phyloP scores from a whole-genome alignment of 2,329 filamentous ascomycete species.

The Emmonsia crescens region DNA sequence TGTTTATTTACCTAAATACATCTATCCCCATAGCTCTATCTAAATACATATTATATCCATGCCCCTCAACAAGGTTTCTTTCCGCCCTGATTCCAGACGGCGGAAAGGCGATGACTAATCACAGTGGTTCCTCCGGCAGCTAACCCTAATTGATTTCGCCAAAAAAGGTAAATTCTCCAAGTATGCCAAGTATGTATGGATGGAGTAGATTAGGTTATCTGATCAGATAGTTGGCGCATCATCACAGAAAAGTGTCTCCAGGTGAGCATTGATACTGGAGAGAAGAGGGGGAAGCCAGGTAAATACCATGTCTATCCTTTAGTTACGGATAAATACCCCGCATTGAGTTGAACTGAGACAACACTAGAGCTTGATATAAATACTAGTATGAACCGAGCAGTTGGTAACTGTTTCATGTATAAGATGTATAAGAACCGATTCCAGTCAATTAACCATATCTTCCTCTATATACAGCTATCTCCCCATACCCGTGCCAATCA shows the following conservation, averaged over 20 bases:
- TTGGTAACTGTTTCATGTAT: background rate
- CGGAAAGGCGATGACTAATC: background rate
- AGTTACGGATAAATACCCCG: too few species aligned
- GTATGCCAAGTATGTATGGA: too few species aligned
- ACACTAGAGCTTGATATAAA: background rate
- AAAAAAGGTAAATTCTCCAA: background rate
- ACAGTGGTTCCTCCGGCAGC: too few species aligned
- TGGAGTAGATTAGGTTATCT: background rate
- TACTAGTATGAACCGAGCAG: background rate
- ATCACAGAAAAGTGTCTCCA: background rate
- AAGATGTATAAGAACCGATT: too few species aligned
- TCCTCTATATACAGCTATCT: too few species aligned
- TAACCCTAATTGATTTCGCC: background rate
- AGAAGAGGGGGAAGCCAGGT: background rate
- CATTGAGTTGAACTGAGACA: background rate
- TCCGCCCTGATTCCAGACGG: too few species aligned
- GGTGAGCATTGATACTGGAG: background rate
- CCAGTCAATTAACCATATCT: background rate
- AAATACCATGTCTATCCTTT: background rate
- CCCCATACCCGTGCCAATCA: background rate
- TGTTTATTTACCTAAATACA: too few species aligned
- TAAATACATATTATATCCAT: too few species aligned
- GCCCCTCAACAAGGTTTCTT: too few species aligned
- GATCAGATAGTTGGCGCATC: background rate
- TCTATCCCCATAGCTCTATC: too few species aligned